Conservation (phyloP, 2,329 filamentous ascomycete genomes). For the Fusarium napiforme region DNA sequence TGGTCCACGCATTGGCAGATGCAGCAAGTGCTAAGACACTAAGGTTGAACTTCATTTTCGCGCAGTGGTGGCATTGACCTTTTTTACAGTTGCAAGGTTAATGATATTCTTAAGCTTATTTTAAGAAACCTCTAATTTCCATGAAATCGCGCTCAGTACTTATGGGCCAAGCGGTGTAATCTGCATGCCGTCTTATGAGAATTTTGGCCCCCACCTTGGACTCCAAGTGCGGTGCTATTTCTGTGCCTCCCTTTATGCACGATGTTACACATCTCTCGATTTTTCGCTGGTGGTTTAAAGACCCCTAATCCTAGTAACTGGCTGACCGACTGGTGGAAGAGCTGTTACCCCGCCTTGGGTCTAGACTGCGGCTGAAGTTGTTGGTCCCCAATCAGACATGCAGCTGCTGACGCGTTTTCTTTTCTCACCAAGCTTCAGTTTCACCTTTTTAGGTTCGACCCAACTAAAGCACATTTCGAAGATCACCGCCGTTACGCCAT, state of each 20-base stretch:
- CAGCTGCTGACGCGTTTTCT: background rate
- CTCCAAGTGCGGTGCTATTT: background rate
- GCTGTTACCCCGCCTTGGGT: background rate
- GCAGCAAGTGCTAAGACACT: fast-evolving
- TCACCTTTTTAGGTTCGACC: background rate
- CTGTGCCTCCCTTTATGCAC: background rate
- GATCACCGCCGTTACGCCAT: background rate
- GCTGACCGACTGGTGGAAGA: background rate
- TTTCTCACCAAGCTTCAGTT: background rate
- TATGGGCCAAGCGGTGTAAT: background rate
- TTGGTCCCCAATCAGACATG: background rate
- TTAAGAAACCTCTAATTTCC: too few species aligned
- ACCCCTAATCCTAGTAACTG: background rate
- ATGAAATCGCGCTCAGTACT: background rate
- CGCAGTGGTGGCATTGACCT: too few species aligned
- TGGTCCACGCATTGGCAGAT: background rate
- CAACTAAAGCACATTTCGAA: too few species aligned
- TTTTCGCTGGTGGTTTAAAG: fast-evolving
- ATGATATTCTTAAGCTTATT: background rate
- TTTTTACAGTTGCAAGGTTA: background rate
- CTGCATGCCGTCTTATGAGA: background rate
- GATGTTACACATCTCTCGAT: background rate
- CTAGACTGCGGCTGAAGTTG: background rate
- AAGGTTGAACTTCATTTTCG: background rate
- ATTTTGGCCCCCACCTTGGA: background rate